phyloP scores from a whole-genome alignment of 2,329 filamentous ascomycete species.

The Penicillium sp. region DNA sequence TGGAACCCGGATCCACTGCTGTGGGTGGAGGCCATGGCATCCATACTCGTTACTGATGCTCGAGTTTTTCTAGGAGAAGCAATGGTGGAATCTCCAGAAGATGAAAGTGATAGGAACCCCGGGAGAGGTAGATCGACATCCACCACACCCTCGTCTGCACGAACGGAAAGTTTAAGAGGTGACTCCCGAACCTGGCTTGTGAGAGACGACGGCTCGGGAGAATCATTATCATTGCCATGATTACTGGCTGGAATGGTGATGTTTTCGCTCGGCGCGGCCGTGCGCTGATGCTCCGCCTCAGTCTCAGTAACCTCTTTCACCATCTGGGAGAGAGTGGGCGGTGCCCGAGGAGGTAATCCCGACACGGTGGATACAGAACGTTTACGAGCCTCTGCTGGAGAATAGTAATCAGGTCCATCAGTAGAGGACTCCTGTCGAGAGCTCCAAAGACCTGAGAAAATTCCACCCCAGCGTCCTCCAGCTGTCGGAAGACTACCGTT shows the following conservation, averaged over 20 bases:
- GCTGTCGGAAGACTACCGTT: constrained; percentile 43
- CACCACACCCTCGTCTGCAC: constrained; percentile 54
- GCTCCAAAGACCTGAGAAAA: constrained; percentile 53
- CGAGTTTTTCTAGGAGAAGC: constrained; percentile 40
- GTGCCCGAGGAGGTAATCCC: constrained; percentile 19
- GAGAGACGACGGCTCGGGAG: constrained; percentile 25
- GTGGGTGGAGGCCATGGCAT: constrained; percentile 43
- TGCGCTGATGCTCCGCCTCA: constrained; percentile 14
- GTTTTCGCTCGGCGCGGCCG: constrained; percentile 26
- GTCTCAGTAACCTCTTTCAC: constrained; percentile 26
- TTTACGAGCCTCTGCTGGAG: constrained; percentile 21
- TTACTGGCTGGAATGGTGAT: constrained; percentile 31
- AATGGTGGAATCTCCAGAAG: constrained; percentile 40
- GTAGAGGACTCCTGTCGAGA: constrained; percentile 45
- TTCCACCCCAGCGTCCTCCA: constrained; percentile 49
- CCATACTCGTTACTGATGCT: constrained; percentile 48
- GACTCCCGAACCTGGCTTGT: constrained; percentile 36
- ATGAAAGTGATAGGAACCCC: constrained; percentile 45
- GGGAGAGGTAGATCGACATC: constrained; percentile 54
- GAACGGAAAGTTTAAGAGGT: constrained; percentile 50
- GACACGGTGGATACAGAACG: constrained; percentile 25
- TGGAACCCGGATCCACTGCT: constrained; percentile 36
- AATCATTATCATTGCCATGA: constrained; percentile 18
- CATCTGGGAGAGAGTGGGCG: constrained; percentile 30
- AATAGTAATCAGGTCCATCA: constrained; percentile 27